Percentiles rank a stretch among this genome's conserved stretches.
These are phyloP conservation scores for Cordyceps militaris DNA, from an alignment of 2,329 filamentous ascomycete species.

Conservation along the genomic window DNA sequence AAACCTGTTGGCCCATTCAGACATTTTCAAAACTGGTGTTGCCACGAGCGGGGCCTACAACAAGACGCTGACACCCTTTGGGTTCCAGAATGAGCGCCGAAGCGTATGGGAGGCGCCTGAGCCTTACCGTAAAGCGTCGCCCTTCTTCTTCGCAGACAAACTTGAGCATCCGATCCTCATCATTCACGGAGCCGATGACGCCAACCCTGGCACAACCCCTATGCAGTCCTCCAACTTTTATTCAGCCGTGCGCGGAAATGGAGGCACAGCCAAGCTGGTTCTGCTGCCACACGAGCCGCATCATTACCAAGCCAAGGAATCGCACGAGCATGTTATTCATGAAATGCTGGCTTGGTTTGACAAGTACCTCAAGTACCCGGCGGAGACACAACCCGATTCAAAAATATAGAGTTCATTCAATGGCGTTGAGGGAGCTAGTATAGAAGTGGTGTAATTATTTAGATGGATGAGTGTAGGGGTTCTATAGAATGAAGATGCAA, in stretches of 20 bases:
- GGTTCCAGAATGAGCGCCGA: constrained; percentile 10
- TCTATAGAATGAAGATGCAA: neutral
- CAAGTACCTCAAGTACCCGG: neutral
- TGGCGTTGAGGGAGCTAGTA: neutral
- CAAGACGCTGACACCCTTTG: constrained; percentile 11
- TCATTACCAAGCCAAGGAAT: constrained; percentile 6
- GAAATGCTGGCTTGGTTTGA: constrained; percentile 9
- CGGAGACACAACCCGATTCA: neutral
- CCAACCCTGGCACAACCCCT: constrained; percentile 5
- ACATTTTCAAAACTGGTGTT: constrained; percentile 3
- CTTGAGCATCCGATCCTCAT: constrained; percentile 1
- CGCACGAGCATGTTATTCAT: constrained; percentile 1
- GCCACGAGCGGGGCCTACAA: constrained; percentile 9
- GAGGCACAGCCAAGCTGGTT: constrained; percentile 7
- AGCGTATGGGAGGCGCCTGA: constrained; percentile 8
- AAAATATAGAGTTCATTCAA: neutral
- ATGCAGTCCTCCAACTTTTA: constrained; percentile 9
- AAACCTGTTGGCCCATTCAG: constrained; percentile 2
- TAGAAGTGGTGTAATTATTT: neutral
- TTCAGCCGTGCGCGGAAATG: constrained; percentile 6
- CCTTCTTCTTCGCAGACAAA: constrained; percentile 8
- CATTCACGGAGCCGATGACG: constrained; percentile 3
- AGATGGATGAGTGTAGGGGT: neutral
- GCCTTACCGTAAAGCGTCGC: constrained; percentile 3
- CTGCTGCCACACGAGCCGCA: constrained; percentile 8